A percentile compares a stretch with the other conserved stretches of the same genome.
Evolutionary conservation across 129 eudicot genomes (phyloP).

Genomic region (carrot (Daucus carota)): DH1_v3.0 NC_030383.2:46891001-46891500

Average conservation of each 20-base stretch:
- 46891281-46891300: neutral
- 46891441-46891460: neutral
- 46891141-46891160: neutral
- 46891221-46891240: too few relatives aligned
- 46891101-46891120: neutral
- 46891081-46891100: neutral
- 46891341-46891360: neutral
- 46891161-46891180: neutral
- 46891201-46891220: neutral
- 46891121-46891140: neutral
- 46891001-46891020: neutral
- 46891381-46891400: neutral
- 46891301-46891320: neutral
- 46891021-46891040: neutral
- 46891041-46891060: neutral
- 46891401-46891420: neutral
- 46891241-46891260: neutral
- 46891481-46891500: neutral
- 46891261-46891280: neutral
- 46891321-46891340: neutral
- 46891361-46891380: neutral
- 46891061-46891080: neutral
- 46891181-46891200: neutral
- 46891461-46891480: neutral
- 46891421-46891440: neutral